phyloP scores from a whole-genome alignment of 768 basidiomycete genomes.

The Amanita thiersii region DNA sequence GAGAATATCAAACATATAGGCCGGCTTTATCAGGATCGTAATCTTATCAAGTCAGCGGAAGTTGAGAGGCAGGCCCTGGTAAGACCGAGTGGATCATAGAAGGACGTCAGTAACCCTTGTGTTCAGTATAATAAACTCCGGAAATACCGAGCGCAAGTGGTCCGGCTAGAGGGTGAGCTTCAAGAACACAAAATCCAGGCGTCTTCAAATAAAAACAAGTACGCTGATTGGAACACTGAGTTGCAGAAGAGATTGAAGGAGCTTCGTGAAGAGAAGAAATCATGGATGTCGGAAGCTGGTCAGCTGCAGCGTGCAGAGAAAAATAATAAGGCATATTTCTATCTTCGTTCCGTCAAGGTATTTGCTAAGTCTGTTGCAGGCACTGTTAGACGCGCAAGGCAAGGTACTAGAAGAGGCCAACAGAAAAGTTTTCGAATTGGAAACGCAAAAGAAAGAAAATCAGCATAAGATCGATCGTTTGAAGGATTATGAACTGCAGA shows the following conservation, averaged over 20 bases:
- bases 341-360: not conserved
- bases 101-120: not conserved
- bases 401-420: slow-evolving; percentile 61
- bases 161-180: slow-evolving; percentile 58
- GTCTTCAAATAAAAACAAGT: slow-evolving; percentile 65
- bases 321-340: slow-evolving; percentile 48
- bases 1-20: slow-evolving; percentile 80
- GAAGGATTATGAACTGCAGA: slow-evolving; percentile 80
- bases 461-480: slow-evolving; percentile 77
- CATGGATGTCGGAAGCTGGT: slow-evolving; percentile 66
- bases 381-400: slow-evolving; percentile 60
- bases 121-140: slow-evolving; percentile 73
- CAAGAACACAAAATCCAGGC: slow-evolving; percentile 69
- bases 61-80: slow-evolving; percentile 78
- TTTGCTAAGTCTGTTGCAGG: slow-evolving; percentile 27
- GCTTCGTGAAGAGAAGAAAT: slow-evolving; percentile 72
- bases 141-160: slow-evolving; percentile 65
- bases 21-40: slow-evolving; percentile 67
- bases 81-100: slow-evolving; percentile 16
- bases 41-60: slow-evolving; percentile 68
- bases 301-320: slow-evolving; percentile 61
- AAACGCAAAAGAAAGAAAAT: slow-evolving; percentile 70
- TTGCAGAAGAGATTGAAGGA: slow-evolving; percentile 71
- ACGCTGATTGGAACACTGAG: slow-evolving; percentile 77
- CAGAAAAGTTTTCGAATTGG: slow-evolving; percentile 60